These are phyloP conservation scores for Prunus yedoensis DNA, from an alignment of 331 rosid species.

Conservation along the genomic window DNA sequence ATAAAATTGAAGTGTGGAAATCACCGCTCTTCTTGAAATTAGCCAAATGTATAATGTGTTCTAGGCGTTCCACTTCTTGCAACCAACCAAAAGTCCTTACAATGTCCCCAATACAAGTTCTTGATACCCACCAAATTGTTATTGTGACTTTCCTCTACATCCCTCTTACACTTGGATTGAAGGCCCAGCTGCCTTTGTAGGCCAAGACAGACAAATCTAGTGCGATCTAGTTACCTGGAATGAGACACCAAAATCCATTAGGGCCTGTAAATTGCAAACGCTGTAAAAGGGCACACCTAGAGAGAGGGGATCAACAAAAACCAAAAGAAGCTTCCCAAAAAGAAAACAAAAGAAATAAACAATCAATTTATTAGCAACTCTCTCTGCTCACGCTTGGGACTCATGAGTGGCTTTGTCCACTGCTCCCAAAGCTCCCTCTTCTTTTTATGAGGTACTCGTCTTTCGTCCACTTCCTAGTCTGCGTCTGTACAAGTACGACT, in stretches of 20 bases:
- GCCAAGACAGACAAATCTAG: background rate
- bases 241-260: background rate
- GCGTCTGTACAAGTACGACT: constrained; percentile 18
- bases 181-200: background rate
- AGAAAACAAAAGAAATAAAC: background rate
- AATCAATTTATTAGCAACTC: background rate
- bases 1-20: too few relatives aligned
- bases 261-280: background rate
- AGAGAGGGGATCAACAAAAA: background rate
- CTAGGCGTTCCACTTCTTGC: background rate
- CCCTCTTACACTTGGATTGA: too few relatives aligned
- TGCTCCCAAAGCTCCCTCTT: constrained; percentile 29
- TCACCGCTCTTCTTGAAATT: too few relatives aligned
- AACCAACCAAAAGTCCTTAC: background rate
- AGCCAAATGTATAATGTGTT: too few relatives aligned
- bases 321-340: constrained; percentile 11
- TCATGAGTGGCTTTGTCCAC: background rate
- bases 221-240: background rate
- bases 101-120: background rate
- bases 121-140: background rate
- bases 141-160: background rate
- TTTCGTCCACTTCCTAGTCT: constrained; percentile 30
- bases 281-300: background rate
- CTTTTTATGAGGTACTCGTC: constrained; percentile 30
- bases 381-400: constrained; percentile 14